Percentiles rank a stretch among this genome's conserved stretches.
Evolutionary conservation across 768 basidiomycete genomes (phyloP).

Genomic region (Lactarius psammicola): DNA sequence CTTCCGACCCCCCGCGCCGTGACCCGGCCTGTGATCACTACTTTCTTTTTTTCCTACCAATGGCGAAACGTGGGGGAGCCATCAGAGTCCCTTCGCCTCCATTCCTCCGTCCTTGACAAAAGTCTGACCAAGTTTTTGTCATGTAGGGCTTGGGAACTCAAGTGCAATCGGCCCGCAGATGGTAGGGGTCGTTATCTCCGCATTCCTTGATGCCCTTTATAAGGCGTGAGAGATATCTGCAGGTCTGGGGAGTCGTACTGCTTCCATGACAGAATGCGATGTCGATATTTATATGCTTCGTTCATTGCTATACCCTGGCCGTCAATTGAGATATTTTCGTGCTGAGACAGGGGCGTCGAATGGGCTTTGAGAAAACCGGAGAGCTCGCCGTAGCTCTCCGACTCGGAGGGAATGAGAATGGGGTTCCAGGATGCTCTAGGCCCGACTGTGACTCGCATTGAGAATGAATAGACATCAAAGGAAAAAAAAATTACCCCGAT

Average conservation of each 20-base stretch:
- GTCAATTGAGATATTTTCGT: not conserved
- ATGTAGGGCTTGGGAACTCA: slow-evolving; percentile 28
- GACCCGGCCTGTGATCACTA: not conserved
- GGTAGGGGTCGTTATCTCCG: slow-evolving; percentile 22
- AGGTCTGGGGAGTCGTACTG: not conserved
- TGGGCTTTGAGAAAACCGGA: not conserved
- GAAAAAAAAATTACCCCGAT: not conserved
- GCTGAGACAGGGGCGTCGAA: not conserved
- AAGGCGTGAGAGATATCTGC: slow-evolving; percentile 22
- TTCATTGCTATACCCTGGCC: not conserved
- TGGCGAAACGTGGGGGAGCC: not conserved
- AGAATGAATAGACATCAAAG: not conserved
- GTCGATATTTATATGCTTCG: not conserved
- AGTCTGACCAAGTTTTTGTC: not conserved
- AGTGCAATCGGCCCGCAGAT: slow-evolving; percentile 28
- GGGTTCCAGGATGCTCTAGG: not conserved
- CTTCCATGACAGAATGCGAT: not conserved
- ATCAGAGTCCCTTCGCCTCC: not conserved
- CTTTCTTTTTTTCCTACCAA: not conserved
- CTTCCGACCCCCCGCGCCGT: not conserved
- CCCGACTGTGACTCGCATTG: not conserved
- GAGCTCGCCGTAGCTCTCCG: no score
- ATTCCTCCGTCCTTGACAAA: not conserved
- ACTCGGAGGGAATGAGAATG: not conserved
- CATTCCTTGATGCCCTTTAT: slow-evolving; percentile 28